Base-by-base conservation (phyloP, 1,139 yeast species). In the Lodderomyces elongisporus region DNA sequence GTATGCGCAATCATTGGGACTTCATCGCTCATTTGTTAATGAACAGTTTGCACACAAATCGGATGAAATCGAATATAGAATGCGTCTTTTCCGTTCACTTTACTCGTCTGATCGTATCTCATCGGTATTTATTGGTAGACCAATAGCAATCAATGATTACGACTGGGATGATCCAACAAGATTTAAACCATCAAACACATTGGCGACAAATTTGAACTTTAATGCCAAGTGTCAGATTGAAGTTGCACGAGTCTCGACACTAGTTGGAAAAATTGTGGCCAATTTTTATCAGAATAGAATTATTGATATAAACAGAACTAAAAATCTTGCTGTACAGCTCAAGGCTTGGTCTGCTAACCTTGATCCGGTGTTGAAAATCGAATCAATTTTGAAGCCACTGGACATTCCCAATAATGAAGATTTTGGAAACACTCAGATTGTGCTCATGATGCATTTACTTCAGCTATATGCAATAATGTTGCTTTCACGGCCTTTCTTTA, bases 401-500 rank as follows among this genome's bases (percentile, higher is more conserved):
- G 43, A 37, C 12, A 34, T 37, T n/a, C 35, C 42, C 4, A 30
- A 42, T 26, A 40, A 49, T 34, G 45, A 43, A 16, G 28, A 31
- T 28, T 33, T 35, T 14, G 38, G 38, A n/a, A 50, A 52, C 29
- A 51, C 54, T 27, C 53, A 44, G 27, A 44, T 52, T 21, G 43
- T 60, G 3, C 46, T 66, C 20, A 47, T 60, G 14, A 47, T 62
- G 4, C 72, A 70, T 47, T 49, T 68, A 16, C 51, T 60, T 7
- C 65, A 68, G 37, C 48, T 70, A 23, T 58, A 59, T 45, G 65
- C 69, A 2, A 59, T 69, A 15, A 56, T 69, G 41, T 46, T 70
- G 17, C 49, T 71, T 14, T 55, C 72, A 22, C 54, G 74, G 15
- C 76, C 77, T 8, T 68, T 70, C 39, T 66, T 67, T 46, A 60